These are phyloP conservation scores for Capsicum pubescens DNA, from an alignment of 257 asterid species.

Conservation along the genomic window DNA sequence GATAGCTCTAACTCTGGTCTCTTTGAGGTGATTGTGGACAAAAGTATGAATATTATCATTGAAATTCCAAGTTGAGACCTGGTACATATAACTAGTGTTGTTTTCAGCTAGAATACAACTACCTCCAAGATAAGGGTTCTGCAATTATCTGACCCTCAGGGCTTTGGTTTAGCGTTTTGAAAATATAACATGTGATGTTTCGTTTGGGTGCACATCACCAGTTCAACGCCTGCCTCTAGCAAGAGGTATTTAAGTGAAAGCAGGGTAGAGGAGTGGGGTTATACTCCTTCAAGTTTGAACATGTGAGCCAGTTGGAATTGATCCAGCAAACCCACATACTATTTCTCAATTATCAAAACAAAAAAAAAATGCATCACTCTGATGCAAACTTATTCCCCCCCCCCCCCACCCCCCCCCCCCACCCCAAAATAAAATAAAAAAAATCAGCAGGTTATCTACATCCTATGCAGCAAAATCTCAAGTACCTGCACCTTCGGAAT, in stretches of 20 bases:
- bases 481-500: constrained; percentile 21
- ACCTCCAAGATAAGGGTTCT: neutral
- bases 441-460: neutral
- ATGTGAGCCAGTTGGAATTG: neutral
- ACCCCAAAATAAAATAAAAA: no score
- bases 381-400: neutral
- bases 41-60: neutral
- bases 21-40: constrained; percentile 13
- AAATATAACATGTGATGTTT: neutral
- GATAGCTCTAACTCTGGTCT: neutral
- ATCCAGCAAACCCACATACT: neutral
- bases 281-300: neutral
- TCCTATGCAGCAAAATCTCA: neutral
- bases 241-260: neutral
- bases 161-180: neutral
- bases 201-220: neutral
- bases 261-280: neutral
- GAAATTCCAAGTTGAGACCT: constrained; percentile 6
- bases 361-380: neutral
- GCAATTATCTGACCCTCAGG: neutral
- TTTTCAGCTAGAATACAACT: neutral
- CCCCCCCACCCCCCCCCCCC: no score
- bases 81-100: neutral
- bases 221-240: neutral
- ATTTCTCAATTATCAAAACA: neutral